These are phyloP conservation scores for Starmerella davenportii DNA, from an alignment of 805 yeast genomes.

Conservation along the genomic window DNA sequence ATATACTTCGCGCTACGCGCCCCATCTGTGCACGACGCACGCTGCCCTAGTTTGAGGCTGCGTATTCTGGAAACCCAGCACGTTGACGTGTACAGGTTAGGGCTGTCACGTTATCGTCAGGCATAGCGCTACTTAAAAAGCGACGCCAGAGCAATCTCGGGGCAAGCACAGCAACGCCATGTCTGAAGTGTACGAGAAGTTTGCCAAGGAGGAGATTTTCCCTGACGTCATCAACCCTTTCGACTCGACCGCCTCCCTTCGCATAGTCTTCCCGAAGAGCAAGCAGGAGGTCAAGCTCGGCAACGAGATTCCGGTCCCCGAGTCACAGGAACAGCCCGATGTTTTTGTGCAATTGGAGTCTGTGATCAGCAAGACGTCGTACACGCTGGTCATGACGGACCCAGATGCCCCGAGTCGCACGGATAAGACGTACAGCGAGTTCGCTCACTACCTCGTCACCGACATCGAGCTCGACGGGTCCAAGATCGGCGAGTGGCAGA, in stretches of 20 bases:
- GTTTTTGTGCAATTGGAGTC: constrained; percentile 46
- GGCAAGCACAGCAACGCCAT: not conserved
- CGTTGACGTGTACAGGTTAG: too few relatives aligned
- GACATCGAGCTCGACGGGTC: constrained; percentile 21
- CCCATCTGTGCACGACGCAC: too few relatives aligned
- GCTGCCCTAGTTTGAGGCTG: too few relatives aligned
- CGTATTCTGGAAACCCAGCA: too few relatives aligned
- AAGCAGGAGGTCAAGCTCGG: constrained; percentile 58
- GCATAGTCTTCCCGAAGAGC: constrained; percentile 39
- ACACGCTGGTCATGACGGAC: constrained; percentile 67
- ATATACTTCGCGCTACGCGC: too few relatives aligned
- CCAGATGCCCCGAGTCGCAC: constrained; percentile 83
- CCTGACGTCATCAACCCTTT: constrained; percentile 27
- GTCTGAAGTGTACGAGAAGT: not conserved
- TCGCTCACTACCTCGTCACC: constrained; percentile 48
- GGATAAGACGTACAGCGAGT: constrained; percentile 81
- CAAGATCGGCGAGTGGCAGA: constrained; percentile 18
- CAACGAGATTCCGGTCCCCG: constrained; percentile 43
- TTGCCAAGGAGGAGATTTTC: constrained; percentile 25
- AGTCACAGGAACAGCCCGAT: constrained; percentile 50
- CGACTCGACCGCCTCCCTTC: constrained; percentile 27
- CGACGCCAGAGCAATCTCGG: too few relatives aligned
- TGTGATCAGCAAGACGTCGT: constrained; percentile 34
- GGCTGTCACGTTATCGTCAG: too few relatives aligned
- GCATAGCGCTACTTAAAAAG: too few relatives aligned